Evolutionary conservation across 495 filamentous ascomycete species (phyloP).

Genomic region (Astrocystis sublimbata): DNA sequence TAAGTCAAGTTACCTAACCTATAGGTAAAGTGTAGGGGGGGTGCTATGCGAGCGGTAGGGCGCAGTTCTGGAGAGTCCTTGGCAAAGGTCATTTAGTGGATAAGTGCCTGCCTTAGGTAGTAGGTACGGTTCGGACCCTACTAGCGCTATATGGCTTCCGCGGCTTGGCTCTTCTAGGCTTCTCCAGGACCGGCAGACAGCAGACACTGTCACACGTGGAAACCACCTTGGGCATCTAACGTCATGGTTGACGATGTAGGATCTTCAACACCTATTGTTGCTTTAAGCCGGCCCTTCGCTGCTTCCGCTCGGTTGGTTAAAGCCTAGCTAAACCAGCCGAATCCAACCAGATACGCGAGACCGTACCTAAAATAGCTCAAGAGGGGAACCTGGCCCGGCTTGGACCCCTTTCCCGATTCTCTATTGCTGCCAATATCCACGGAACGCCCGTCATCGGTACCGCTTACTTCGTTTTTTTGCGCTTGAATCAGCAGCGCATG

Average conservation of each 20-base stretch:
- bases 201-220: no score
- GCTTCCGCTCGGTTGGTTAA: slow-evolving; percentile 1
- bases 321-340: background rate
- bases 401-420: background rate
- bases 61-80: no score
- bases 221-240: background rate
- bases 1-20: no score
- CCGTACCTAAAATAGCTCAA: slow-evolving; percentile 12
- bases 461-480: background rate
- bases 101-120: no score
- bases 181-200: no score
- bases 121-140: no score
- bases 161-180: no score
- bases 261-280: background rate
- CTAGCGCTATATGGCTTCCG: no score
- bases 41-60: no score
- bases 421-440: background rate
- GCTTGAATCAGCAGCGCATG: background rate
- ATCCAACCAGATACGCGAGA: background rate
- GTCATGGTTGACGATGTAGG: background rate
- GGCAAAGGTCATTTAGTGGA: no score
- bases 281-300: slow-evolving; percentile 1
- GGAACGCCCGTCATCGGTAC: background rate
- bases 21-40: no score
- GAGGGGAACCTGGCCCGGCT: slow-evolving; percentile 6